phyloP scores from a whole-genome alignment of 2,329 filamentous ascomycete species.

The Leptographium lundbergii region DNA sequence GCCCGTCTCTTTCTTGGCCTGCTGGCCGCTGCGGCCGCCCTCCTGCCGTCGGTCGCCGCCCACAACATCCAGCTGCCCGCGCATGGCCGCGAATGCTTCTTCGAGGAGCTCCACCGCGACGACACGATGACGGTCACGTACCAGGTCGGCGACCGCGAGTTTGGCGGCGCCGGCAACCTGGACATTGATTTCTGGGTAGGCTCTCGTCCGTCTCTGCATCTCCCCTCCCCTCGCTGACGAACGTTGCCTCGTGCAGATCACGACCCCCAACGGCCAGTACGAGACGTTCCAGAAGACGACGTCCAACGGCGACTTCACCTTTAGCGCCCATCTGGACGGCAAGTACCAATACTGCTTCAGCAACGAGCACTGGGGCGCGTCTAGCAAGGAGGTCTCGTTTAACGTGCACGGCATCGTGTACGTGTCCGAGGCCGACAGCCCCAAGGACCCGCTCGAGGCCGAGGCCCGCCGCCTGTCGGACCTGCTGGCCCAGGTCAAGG shows the following conservation, averaged over 20 bases:
- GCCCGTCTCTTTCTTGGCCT: conserved; percentile 14
- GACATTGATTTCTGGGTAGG: conserved; percentile 97
- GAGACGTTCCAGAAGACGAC: conserved; percentile 69
- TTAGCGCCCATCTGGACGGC: conserved; percentile 73
- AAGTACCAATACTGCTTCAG: conserved; percentile 97
- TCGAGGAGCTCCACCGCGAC: conserved; percentile 82
- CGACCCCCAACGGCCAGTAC: conserved; percentile 63
- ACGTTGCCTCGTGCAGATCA: conserved; percentile 41
- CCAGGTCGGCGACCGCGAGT: conserved; percentile 94
- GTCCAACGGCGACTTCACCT: conserved; percentile 86
- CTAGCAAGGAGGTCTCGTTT: conserved; percentile 96
- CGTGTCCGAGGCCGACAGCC: conserved; percentile 74
- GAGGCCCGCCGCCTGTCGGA: conserved; percentile 83
- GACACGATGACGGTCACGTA: conserved; percentile 98
- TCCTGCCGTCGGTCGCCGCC: conserved; percentile 53
- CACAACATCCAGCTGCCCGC: conserved; percentile 95
- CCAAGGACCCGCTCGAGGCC: conserved; percentile 76
- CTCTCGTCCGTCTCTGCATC: background rate
- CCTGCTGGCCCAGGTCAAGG: conserved; percentile 81
- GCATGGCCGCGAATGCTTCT: conserved; percentile 94
- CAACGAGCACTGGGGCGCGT: conserved; percentile 94
- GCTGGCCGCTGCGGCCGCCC: conserved; percentile 36
- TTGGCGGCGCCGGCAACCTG: conserved; percentile 84
- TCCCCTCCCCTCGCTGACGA: background rate
- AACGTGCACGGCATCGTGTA: conserved; percentile 99